A percentile compares a stretch with the other conserved stretches of the same genome.
phyloP scores from a whole-genome alignment of 495 filamentous ascomycete genomes.

The Xylona heveae region DNA sequence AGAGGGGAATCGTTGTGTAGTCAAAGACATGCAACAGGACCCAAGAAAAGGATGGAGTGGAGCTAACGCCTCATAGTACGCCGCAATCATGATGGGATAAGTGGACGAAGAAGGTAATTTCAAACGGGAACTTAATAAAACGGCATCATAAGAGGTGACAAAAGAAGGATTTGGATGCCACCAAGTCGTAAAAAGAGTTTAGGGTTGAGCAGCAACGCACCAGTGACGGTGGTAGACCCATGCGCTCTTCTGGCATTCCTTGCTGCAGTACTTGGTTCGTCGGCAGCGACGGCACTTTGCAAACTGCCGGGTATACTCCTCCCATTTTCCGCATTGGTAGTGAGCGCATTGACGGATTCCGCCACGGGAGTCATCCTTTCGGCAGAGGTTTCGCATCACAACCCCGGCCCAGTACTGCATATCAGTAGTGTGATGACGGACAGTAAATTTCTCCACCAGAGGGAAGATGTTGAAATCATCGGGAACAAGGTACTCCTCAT shows the following conservation, averaged over 20 bases:
- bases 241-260: constrained; percentile 96
- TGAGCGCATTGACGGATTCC: constrained; percentile 94
- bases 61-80: too few relatives aligned
- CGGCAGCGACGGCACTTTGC: constrained; percentile 94
- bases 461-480: constrained; percentile 98
- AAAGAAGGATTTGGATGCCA: too few relatives aligned
- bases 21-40: too few relatives aligned
- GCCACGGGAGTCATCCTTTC: constrained; percentile 84
- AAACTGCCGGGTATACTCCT: constrained; percentile 86
- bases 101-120: too few relatives aligned
- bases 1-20: too few relatives aligned
- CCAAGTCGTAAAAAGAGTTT: too few relatives aligned
- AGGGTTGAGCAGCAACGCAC: constrained; percentile 71
- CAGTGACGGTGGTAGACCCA: constrained; percentile 97
- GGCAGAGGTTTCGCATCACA: constrained; percentile 95
- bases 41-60: too few relatives aligned
- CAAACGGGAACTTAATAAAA: too few relatives aligned
- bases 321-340: constrained; percentile 96
- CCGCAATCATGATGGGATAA: too few relatives aligned
- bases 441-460: constrained; percentile 93
- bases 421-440: constrained; percentile 77
- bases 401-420: constrained; percentile 99
- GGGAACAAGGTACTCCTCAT: constrained; percentile 79
- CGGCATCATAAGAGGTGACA: too few relatives aligned
- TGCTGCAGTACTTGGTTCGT: constrained; percentile 98